Evolutionary conservation across 2,329 filamentous ascomycete species (phyloP), one percentile per base, ranked within the genome.

Genomic region (Fusarium transvaalense): DNA sequence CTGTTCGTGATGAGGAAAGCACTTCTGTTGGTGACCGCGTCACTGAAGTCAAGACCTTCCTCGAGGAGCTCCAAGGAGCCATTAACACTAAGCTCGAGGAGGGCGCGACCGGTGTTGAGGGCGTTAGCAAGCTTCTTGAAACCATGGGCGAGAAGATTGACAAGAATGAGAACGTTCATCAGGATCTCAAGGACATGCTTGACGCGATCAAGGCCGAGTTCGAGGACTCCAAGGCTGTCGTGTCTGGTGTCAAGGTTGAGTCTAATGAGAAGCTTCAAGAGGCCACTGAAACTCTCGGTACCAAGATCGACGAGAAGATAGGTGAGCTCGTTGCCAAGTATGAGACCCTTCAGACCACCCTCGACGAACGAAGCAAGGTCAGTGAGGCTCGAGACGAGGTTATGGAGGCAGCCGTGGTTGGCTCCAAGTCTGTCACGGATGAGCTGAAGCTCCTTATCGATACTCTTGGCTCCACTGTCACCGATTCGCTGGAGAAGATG

Each of bases 381-480:
- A 88, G 89, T 55, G 93, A 95, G 71, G 90, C 92, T 68, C 90
- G 92, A 60, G 89, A 92, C 32, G 81, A 86, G 34, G 87, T 91
- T 68, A 89, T 94, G 66, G 88, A 94, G 61, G 90, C 92, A 56
- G 88, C 93, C 6, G 83, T 97, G 10, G 84, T 89, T 17, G 88
- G 85, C 64, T 95, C 92, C 27, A 97, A 94, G 79, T 85, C 87
- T 6, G 88, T 97, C 54, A 89, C 93, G 0, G 94, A 97, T 64
- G 96, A 98, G 71, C 87, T 98, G 61, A 95, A 93, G 78, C 82
- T 92, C 10, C 88, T 97, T 1, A 90, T 97, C 58, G 94, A 97
- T 71, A 94, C 92, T 0, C 89, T 97, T 46, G 92, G 93, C 10
- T 88, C 89, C 35, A 91, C 90, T 9, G 89, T 97, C 55, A 92